Percentiles rank a stretch among this genome's conserved stretches.
Evolutionary conservation across 2,329 filamentous ascomycete species (phyloP).

Genomic region (Tolypocladium nubicola): DNA sequence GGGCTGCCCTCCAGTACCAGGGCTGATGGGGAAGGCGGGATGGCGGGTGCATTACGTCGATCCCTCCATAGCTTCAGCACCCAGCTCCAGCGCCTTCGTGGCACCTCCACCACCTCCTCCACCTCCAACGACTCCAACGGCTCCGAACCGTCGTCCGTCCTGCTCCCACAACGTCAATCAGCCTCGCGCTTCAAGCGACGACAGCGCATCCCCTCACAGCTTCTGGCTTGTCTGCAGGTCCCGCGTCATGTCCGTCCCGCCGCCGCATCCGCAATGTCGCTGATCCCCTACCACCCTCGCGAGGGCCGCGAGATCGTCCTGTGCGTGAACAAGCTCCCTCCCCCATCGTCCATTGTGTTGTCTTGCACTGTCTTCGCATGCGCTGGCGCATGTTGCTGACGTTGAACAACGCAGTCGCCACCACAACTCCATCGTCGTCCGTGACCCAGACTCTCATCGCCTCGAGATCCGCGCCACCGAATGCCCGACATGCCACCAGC

Average conservation of each 20-base stretch:
- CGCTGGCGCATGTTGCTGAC: not conserved
- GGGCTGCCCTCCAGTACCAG: too few relatives aligned
- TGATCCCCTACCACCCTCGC: conserved; percentile 65
- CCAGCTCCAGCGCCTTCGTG: not conserved
- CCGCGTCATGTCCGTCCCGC: conserved; percentile 8
- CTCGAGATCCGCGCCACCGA: conserved; percentile 71
- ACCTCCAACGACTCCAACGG: not conserved
- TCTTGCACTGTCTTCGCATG: not conserved
- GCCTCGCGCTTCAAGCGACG: not conserved
- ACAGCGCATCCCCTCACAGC: not conserved
- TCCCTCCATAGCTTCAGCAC: not conserved
- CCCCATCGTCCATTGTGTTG: not conserved
- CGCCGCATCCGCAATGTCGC: conserved; percentile 37
- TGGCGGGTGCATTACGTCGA: not conserved
- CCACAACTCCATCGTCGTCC: conserved; percentile 84
- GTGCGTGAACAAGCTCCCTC: conserved; percentile 26
- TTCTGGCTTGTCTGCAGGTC: too few relatives aligned
- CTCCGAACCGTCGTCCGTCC: too few relatives aligned
- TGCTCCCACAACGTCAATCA: not conserved
- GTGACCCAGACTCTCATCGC: conserved; percentile 74
- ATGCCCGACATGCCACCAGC: conserved; percentile 86
- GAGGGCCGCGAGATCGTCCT: conserved; percentile 72
- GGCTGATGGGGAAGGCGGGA: not conserved
- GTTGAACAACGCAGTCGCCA: conserved; percentile 55
- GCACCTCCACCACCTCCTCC: too few relatives aligned